Percentiles rank a stretch among this genome's conserved stretches.
Evolutionary conservation across 495 filamentous ascomycete genomes (phyloP).

Genomic region (Umbilicaria muhlenbergii): DNA sequence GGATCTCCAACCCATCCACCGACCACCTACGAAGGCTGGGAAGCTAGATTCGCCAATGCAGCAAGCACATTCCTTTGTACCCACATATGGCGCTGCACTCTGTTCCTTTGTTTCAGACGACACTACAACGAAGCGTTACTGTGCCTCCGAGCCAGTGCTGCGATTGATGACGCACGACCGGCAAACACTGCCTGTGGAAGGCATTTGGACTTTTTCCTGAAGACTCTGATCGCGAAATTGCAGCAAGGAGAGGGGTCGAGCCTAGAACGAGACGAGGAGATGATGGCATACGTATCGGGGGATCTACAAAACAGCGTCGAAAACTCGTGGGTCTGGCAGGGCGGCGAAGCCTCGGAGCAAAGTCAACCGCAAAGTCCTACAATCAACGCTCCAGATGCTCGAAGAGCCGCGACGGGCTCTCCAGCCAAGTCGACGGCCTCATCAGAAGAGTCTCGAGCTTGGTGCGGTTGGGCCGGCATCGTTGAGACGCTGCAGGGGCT

Average conservation of each 20-base stretch:
- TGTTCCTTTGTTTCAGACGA: slow-evolving; percentile 62
- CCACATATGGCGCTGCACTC: slow-evolving; percentile 79
- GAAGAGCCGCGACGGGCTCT: slow-evolving; percentile 8
- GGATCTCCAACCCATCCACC: slow-evolving; percentile 7
- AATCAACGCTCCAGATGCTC: slow-evolving; percentile 10
- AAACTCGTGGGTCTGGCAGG: slow-evolving; percentile 77
- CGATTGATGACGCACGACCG: slow-evolving; percentile 51
- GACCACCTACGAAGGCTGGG: slow-evolving; percentile 24
- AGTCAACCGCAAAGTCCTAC: slow-evolving; percentile 5
- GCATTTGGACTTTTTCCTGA: slow-evolving; percentile 71
- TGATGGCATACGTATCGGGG: slow-evolving; percentile 74
- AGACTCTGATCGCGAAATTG: slow-evolving; percentile 39
- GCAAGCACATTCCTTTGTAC: slow-evolving; percentile 56
- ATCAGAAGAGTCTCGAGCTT: slow-evolving; percentile 8
- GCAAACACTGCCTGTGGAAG: slow-evolving; percentile 69
- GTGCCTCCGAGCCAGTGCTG: slow-evolving; percentile 54
- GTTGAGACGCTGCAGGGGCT: slow-evolving; percentile 38
- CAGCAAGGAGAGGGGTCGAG: slow-evolving; percentile 34
- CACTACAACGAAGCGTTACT: slow-evolving; percentile 55
- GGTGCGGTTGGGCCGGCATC: slow-evolving; percentile 25
- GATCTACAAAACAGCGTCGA: slow-evolving; percentile 78
- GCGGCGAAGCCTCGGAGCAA: slow-evolving; percentile 30
- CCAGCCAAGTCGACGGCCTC: slow-evolving; percentile 12
- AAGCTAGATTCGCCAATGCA: slow-evolving; percentile 32
- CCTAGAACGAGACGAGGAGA: slow-evolving; percentile 72